Conservation (phyloP, 176 grass and related monocot genomes). For the Bonia amplexicaulis region DNA sequence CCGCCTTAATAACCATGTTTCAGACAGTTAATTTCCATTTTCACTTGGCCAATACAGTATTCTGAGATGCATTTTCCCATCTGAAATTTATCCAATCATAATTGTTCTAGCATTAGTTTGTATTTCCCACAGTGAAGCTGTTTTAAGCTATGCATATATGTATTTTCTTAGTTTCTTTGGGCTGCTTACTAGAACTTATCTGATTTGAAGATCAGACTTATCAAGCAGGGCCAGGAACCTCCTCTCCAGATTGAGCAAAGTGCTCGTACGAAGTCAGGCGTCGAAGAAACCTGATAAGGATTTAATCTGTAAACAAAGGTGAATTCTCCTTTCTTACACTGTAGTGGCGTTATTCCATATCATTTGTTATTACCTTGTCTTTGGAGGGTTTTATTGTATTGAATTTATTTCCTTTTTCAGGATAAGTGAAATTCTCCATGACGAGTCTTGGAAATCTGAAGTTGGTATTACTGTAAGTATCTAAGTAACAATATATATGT, state of each 20-base stretch:
- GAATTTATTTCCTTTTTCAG: slow-evolving; percentile 46
- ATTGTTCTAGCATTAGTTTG: slow-evolving; percentile 9
- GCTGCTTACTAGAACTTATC: slow-evolving; percentile 46
- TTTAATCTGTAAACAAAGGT: slow-evolving; percentile 70
- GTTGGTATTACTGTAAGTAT: slow-evolving; percentile 70
- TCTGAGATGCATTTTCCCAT: not conserved
- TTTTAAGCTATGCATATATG: not conserved
- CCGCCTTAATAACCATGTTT: no score
- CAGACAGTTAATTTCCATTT: not conserved
- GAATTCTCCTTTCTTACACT: slow-evolving; percentile 2
- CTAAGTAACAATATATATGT: not conserved
- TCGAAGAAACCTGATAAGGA: slow-evolving; percentile 78
- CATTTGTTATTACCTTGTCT: slow-evolving; percentile 4
- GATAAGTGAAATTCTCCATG: slow-evolving; percentile 68
- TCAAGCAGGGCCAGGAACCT: slow-evolving; percentile 78
- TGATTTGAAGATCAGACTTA: slow-evolving; percentile 94
- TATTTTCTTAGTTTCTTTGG: slow-evolving; percentile 24
- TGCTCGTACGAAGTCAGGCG: slow-evolving; percentile 63
- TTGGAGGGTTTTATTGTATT: not conserved
- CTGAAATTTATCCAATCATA: not conserved
- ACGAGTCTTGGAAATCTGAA: slow-evolving; percentile 63
- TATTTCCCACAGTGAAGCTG: not conserved
- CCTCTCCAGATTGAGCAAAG: slow-evolving; percentile 90
- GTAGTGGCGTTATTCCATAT: not conserved
- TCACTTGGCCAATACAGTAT: not conserved